Evolutionary conservation across 1,284 basidiomycete genomes (phyloP).

Genomic region (Rhodotorula sp.): DNA sequence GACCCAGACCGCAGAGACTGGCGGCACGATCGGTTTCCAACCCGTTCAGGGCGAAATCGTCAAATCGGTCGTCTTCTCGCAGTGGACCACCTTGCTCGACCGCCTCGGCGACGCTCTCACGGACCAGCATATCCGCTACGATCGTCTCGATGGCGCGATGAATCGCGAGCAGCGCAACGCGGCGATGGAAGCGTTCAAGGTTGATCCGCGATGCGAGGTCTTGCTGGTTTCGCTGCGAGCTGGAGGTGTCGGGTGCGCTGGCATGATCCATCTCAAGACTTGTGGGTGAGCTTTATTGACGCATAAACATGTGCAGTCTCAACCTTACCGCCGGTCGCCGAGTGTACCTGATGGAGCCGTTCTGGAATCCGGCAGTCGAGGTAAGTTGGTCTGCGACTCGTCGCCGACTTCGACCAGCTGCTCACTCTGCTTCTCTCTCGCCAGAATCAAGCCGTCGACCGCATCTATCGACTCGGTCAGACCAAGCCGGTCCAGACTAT

Average conservation of each 20-base stretch:
- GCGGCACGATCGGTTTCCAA: slow-evolving; percentile 58
- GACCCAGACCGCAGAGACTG: not conserved
- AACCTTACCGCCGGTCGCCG: slow-evolving; percentile 46
- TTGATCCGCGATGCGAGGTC: slow-evolving; percentile 77
- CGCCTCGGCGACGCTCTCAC: slow-evolving; percentile 78
- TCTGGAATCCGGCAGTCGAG: slow-evolving; percentile 61
- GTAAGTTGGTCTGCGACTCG: not conserved
- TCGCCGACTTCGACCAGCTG: not conserved
- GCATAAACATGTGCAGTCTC: slow-evolving; percentile 18
- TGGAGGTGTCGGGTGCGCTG: slow-evolving; percentile 72
- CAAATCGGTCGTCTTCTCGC: slow-evolving; percentile 92
- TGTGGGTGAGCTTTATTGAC: not conserved
- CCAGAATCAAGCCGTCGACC: slow-evolving; percentile 66
- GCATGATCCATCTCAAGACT: not conserved
- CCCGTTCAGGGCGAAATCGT: slow-evolving; percentile 56
- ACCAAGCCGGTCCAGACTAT: slow-evolving; percentile 84
- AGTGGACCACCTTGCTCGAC: slow-evolving; percentile 95
- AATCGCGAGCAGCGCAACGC: slow-evolving; percentile 75
- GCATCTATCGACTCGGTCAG: slow-evolving; percentile 86
- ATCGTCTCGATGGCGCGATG: slow-evolving; percentile 92
- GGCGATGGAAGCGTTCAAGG: slow-evolving; percentile 72
- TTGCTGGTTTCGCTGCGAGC: slow-evolving; percentile 88
- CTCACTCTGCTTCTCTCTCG: not conserved
- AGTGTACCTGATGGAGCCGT: slow-evolving; percentile 63
- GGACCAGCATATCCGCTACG: slow-evolving; percentile 69